Base-by-base conservation (phyloP, 768 basidiomycete genomes). In the Chiua virens region DNA sequence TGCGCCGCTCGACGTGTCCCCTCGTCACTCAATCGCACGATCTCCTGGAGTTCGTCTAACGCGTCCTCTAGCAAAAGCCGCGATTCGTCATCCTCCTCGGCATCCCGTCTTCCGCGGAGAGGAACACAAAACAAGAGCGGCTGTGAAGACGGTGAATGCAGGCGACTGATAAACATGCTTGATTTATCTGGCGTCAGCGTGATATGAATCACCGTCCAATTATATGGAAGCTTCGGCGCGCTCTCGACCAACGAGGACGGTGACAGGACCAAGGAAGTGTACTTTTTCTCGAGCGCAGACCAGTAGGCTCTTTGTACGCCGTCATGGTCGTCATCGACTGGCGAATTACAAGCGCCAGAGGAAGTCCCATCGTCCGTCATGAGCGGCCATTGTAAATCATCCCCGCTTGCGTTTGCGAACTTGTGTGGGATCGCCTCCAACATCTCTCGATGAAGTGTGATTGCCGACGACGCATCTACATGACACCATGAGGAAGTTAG, bases 101-200 rank as follows among this genome's bases (percentile, higher is more conserved):
- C 73, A 36, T 89, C 95, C 37, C 93, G 74, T 42, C 90, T 77
- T 11, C 89, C 89, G 54, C 91, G 88, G 21, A 98, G 75, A 0
- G 97, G 96, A 2, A 98, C 75, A 54, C 89, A 91, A 68, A 98
- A 93, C 13, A 98, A 75, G 22, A 98, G 73, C 0, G 93, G 89
- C 8, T 70, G 51, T 3, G 67, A 70, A 15, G 69, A 67, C 1
- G 74, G 75, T 2, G 80, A 75, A 21, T 86, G 79, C 59, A 92
- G 86, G 15, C 95, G 85, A 4, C 89, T 85, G 40, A 97, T 70
- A 55, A 98, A 86, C 64, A 98, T 76, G 8, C 89, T 87, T 55
- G 81, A 85, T 55, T 83, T 85, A 61, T 97, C 92, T 2, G 88
- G 82, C 0, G 91, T 87, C 49, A 98, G 77, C 61, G 79, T 88